phyloP scores from a whole-genome alignment of 371 early-diverging fungal species.

The Syncephalastrum racemosum region DNA sequence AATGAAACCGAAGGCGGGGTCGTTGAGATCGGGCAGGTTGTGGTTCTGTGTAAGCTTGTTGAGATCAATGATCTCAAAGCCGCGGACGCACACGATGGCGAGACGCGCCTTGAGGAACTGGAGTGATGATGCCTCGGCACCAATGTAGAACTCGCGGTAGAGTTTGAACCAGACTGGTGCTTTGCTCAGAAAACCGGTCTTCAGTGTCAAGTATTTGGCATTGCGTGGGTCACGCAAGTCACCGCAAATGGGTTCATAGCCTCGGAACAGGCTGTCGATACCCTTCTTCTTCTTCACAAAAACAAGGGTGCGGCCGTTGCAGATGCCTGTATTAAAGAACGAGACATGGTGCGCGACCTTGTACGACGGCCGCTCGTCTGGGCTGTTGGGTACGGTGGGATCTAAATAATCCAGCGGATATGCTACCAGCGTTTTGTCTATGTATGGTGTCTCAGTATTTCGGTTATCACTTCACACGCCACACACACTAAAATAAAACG shows the following conservation, averaged over 20 bases:
- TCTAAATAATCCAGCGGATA: slow-evolving; percentile 69
- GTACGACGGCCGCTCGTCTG: slow-evolving; percentile 31
- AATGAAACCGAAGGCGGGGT: slow-evolving; percentile 43
- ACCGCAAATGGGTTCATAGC: slow-evolving; percentile 39
- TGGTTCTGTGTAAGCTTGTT: slow-evolving; percentile 69
- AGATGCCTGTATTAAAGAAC: slow-evolving; percentile 74
- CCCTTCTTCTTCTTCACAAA: slow-evolving; percentile 54
- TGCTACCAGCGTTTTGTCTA: slow-evolving; percentile 72
- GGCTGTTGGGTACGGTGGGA: slow-evolving; percentile 38
- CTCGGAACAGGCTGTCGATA: slow-evolving; percentile 43
- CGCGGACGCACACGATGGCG: slow-evolving; percentile 75
- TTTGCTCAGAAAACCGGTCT: slow-evolving; percentile 45
- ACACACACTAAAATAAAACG: not conserved
- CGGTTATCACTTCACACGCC: not conserved
- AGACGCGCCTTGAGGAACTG: slow-evolving; percentile 73
- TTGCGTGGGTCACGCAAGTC: slow-evolving; percentile 41
- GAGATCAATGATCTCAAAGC: slow-evolving; percentile 84
- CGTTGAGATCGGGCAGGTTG: slow-evolving; percentile 35
- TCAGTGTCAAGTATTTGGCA: slow-evolving; percentile 33
- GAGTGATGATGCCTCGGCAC: slow-evolving; percentile 71
- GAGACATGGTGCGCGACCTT: slow-evolving; percentile 63
- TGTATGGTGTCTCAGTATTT: not conserved
- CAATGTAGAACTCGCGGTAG: slow-evolving; percentile 75
- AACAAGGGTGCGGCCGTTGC: slow-evolving; percentile 56
- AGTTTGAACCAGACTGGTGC: slow-evolving; percentile 46